Evolutionary conservation across 1,284 basidiomycete genomes (phyloP).

Genomic region (Leccinum subspadiceum): DNA sequence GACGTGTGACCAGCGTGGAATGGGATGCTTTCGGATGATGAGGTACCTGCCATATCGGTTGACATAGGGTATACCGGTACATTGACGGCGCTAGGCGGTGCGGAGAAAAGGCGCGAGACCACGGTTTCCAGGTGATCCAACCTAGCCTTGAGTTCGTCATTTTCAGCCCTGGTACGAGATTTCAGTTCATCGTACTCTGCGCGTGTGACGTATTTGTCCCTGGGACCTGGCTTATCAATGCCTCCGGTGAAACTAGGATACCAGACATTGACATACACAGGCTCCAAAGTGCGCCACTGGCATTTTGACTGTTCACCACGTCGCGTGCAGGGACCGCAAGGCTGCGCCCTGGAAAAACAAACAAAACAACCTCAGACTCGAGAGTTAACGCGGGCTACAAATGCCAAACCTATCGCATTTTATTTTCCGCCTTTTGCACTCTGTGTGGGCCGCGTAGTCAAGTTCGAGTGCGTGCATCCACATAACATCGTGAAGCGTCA

Average conservation of each 20-base stretch:
- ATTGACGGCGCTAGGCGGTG: slow-evolving; percentile 25
- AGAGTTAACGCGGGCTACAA: slow-evolving; percentile 17
- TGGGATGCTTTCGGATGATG: slow-evolving; percentile 28
- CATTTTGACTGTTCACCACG: slow-evolving; percentile 55
- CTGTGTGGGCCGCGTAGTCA: slow-evolving; percentile 29
- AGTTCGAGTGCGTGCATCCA: slow-evolving; percentile 2
- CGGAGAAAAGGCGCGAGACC: slow-evolving; percentile 30
- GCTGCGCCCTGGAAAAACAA: slow-evolving; percentile 41
- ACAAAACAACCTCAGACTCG: slow-evolving; percentile 16
- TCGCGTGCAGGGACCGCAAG: slow-evolving; percentile 55
- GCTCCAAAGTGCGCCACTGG: slow-evolving; percentile 57
- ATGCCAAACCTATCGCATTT: slow-evolving; percentile 55
- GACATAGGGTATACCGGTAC: slow-evolving; percentile 34
- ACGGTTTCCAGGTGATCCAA: slow-evolving; percentile 40
- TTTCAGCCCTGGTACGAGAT: slow-evolving; percentile 40
- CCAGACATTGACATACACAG: slow-evolving; percentile 42
- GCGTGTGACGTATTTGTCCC: slow-evolving; percentile 57
- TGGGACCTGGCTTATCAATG: slow-evolving; percentile 26
- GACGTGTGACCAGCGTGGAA: slow-evolving; percentile 31
- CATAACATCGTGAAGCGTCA: neutral
- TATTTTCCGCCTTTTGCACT: slow-evolving; percentile 62
- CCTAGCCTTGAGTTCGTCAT: slow-evolving; percentile 46
- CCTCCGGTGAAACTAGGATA: slow-evolving; percentile 4
- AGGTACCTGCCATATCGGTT: slow-evolving; percentile 29
- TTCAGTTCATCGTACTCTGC: slow-evolving; percentile 53